Base-by-base conservation (phyloP, 1,284 basidiomycete species). In the Trichosporon inkin region DNA sequence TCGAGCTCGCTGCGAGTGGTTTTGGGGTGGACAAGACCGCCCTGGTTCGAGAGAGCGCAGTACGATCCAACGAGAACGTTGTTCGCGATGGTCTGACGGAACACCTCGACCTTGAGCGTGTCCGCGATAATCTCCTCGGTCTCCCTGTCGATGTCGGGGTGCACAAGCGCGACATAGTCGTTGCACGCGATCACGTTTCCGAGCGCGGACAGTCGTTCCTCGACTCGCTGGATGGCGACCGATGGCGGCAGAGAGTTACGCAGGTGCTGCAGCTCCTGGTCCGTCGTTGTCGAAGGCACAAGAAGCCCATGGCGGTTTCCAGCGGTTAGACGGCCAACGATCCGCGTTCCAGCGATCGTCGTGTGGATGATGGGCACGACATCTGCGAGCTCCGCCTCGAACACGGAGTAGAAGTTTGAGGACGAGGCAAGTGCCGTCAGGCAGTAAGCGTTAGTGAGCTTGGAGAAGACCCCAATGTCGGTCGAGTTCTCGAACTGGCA, bases 101-200 rank as follows among this genome's bases (percentile, higher is more conserved):
- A 99, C 5, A 99, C 96, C 79, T 99, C 96, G 63, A 99, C 96
- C 80, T 98, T 97, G 68, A 99, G 85, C 11, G 97, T 92, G 78
- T 99, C 96, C 54, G 96, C 95, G 77, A 99, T 97, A 79, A 99
- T 99, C 79, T 99, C 96, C 76, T 99, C 96, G 8, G 96, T 99
- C 81, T 99, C 96, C 60, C 95, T 85, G 81, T 99, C 95, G 63
- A 99, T 83, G 71, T 99, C 96, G 13, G 96, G 96, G 79, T 97
- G 93, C 19, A 96, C 93, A 68, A 97, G 87, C 8, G 93, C 93
- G 66, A 97, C 93, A 73, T 96, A 90, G 82, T 98, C 95, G 78
- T 99, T 99, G 63, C 92, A 96, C 16, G 92, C 92, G 77, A 99
- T 95, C 61, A 99, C 96, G 75, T 99, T 99, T 17, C 95, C 95